A percentile compares a stretch with the other conserved stretches of the same genome.
Evolutionary conservation across 2,329 filamentous ascomycete species (phyloP).

Genomic region (Ascochyta clinopodiicola): DNA sequence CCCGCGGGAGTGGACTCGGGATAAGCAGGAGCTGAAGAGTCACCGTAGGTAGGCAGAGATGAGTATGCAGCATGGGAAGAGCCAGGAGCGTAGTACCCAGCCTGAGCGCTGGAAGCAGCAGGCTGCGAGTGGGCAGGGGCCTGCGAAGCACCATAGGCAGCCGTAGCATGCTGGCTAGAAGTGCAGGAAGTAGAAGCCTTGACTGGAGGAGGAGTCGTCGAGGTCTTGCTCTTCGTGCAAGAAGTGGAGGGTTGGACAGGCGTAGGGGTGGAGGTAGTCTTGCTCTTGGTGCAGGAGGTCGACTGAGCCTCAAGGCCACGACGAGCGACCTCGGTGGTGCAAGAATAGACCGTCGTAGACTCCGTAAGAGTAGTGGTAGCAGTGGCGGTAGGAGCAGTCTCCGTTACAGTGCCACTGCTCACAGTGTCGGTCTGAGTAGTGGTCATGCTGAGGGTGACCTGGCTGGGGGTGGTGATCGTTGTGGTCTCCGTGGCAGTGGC

Average conservation of each 20-base stretch:
- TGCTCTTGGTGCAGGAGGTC: constrained; percentile 18
- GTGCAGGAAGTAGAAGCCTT: constrained; percentile 10
- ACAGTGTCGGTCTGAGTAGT: constrained; percentile 13
- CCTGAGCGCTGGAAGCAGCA: background rate
- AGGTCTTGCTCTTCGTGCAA: constrained; percentile 11
- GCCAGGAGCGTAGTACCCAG: background rate
- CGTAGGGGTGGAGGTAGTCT: constrained; percentile 8
- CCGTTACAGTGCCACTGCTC: constrained; percentile 7
- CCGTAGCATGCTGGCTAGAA: constrained; percentile 4
- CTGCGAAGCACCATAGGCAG: constrained; percentile 2
- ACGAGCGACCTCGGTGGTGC: constrained; percentile 6
- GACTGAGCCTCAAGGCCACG: constrained; percentile 8
- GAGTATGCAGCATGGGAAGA: background rate
- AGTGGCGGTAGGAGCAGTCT: constrained; percentile 10
- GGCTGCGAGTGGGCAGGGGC: background rate
- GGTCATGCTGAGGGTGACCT: constrained; percentile 9
- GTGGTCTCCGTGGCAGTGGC: constrained; percentile 11
- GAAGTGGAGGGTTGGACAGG: constrained; percentile 4
- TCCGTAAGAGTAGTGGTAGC: constrained; percentile 1
- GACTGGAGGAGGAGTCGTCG: background rate
- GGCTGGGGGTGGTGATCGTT: constrained; percentile 15
- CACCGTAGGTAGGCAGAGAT: background rate
- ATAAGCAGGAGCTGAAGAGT: constrained; percentile 4
- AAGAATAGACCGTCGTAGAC: constrained; percentile 11
- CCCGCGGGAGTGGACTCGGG: background rate